Percentiles rank a stretch among this genome's conserved stretches.
phyloP scores from a whole-genome alignment of 805 yeast genomes.

The Myxozyma udenii region DNA sequence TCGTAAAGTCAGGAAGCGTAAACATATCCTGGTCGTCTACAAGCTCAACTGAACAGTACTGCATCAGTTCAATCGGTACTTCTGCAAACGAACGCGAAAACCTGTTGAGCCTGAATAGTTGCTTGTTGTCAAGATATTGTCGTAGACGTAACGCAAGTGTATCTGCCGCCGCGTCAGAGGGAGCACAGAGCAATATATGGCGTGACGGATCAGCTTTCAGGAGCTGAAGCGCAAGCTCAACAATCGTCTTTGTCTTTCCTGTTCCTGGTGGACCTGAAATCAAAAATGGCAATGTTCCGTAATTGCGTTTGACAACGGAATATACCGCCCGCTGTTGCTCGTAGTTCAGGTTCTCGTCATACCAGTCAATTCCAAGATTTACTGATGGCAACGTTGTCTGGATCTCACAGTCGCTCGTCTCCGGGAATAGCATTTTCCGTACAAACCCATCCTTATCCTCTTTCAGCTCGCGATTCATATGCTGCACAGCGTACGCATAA shows the following conservation, averaged over 20 bases:
- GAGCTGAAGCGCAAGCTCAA: slow-evolving; percentile 25
- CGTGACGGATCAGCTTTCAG: not conserved
- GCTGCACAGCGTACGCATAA: slow-evolving; percentile 4
- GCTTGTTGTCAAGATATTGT: slow-evolving; percentile 10
- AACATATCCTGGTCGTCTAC: slow-evolving; percentile 23
- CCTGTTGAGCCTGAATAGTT: slow-evolving; percentile 18
- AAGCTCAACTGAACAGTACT: slow-evolving; percentile 18
- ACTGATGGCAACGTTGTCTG: slow-evolving; percentile 16
- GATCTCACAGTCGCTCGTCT: slow-evolving; percentile 12
- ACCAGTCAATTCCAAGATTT: slow-evolving; percentile 15
- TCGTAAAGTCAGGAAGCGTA: slow-evolving; percentile 15
- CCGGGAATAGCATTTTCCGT: slow-evolving; percentile 22
- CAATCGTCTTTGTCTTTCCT: slow-evolving; percentile 28
- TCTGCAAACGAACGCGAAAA: slow-evolving; percentile 19
- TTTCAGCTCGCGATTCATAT: not conserved
- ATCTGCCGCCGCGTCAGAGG: slow-evolving; percentile 29
- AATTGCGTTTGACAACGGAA: slow-evolving; percentile 14
- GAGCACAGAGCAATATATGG: slow-evolving; percentile 25
- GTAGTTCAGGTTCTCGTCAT: slow-evolving; percentile 16
- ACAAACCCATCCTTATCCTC: slow-evolving; percentile 10
- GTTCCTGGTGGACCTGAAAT: slow-evolving; percentile 29
- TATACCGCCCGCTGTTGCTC: slow-evolving; percentile 26
- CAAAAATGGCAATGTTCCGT: slow-evolving; percentile 25
- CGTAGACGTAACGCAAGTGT: slow-evolving; percentile 24
- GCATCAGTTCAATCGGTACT: slow-evolving; percentile 19